Evolutionary conservation across 257 asterid species (phyloP).

Genomic region (Anisodus acutangulus): DNA sequence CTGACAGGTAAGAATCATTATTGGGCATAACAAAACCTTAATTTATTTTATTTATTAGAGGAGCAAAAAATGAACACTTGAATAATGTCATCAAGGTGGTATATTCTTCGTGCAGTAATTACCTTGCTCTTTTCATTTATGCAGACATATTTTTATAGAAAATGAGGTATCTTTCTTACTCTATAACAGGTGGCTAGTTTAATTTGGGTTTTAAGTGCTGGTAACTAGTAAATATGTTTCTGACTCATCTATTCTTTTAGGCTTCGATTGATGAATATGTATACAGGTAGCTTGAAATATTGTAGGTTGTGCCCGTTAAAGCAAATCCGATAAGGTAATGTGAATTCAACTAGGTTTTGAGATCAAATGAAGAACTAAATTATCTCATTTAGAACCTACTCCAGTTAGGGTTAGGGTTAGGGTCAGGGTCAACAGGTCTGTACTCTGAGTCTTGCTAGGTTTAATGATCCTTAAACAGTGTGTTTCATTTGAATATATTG

Average conservation of each 20-base stretch:
- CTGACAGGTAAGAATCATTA: conserved; percentile 52
- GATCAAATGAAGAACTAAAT: no score
- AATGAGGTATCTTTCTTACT: conserved; percentile 1
- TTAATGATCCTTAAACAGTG: no score
- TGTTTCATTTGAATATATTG: no score
- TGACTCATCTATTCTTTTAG: background rate
- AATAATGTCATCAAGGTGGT: background rate
- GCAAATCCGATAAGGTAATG: no score
- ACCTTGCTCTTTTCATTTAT: background rate
- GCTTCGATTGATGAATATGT: background rate
- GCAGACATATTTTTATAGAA: background rate
- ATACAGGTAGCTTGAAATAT: background rate
- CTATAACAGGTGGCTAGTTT: background rate
- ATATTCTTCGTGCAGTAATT: background rate
- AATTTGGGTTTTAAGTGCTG: background rate
- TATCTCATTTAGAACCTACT: no score
- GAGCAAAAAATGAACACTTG: background rate
- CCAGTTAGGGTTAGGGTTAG: no score
- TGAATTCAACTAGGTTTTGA: no score
- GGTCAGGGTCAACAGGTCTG: no score
- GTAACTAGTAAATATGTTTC: background rate
- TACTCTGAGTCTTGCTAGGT: no score
- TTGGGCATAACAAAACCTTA: conserved; percentile 8
- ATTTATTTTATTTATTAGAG: background rate
- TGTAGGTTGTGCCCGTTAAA: no score